Evolutionary conservation across 179 eudicot species (phyloP).

Genomic region (Nepenthes alata): DNA sequence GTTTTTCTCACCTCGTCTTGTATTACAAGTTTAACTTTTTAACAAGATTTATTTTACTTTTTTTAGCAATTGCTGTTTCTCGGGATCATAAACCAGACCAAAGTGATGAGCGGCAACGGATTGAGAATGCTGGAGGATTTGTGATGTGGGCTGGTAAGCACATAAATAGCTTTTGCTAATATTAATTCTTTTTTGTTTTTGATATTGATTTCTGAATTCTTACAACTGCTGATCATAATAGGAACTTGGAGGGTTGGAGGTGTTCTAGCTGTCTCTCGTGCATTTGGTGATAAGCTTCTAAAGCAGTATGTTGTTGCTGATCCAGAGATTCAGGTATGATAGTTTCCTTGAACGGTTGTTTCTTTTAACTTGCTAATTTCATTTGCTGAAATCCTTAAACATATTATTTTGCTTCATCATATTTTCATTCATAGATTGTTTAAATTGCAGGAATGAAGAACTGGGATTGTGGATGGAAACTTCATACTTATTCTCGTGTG

Average conservation of each 20-base stretch:
- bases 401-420: no score
- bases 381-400: neutral
- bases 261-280: constrained; percentile 99
- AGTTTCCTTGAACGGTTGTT: neutral
- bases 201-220: neutral
- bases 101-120: constrained; percentile 90
- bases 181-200: neutral
- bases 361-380: neutral
- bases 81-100: constrained; percentile 99
- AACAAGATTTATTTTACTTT: neutral
- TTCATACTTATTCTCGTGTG: neutral
- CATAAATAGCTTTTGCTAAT: neutral
- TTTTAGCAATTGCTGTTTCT: constrained; percentile 92
- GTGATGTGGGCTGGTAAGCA: constrained; percentile 96
- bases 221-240: constrained; percentile 9
- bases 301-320: constrained; percentile 97
- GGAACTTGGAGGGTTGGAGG: constrained; percentile 99
- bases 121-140: constrained; percentile 99
- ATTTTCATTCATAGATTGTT: neutral
- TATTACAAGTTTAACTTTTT: no score
- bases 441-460: neutral
- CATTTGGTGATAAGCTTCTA: constrained; percentile 92
- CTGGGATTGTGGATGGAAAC: neutral
- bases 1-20: no score
- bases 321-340: constrained; percentile 84